phyloP scores from a whole-genome alignment of 1,139 yeast species.

The Eremothecium gossypii region DNA sequence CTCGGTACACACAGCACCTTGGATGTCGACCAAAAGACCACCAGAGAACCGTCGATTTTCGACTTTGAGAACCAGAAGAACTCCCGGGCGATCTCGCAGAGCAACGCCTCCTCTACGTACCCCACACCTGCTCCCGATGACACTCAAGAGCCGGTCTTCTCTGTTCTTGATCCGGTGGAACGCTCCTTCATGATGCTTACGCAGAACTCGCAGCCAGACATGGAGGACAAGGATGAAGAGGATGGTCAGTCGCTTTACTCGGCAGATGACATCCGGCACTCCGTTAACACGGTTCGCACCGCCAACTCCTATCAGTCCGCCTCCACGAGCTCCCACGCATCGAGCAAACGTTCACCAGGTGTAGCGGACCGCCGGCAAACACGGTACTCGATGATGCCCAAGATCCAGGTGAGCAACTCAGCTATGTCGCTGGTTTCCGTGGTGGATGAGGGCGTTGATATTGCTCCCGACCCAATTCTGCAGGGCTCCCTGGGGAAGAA shows the following conservation, averaged over 20 bases:
- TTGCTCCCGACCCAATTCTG: not conserved
- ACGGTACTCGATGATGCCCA: not conserved
- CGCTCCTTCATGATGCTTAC: constrained; percentile 26
- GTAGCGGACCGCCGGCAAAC: too few species aligned
- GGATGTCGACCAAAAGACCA: not conserved
- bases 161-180: constrained; percentile 22
- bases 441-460: not conserved
- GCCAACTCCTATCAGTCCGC: too few species aligned
- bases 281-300: too few species aligned
- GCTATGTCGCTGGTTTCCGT: not conserved
- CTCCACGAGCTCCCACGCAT: too few species aligned
- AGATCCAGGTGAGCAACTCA: not conserved
- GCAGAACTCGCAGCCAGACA: constrained; percentile 12
- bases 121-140: constrained; percentile 1
- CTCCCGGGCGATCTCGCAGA: not conserved
- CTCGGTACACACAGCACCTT: too few species aligned
- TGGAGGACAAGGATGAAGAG: not conserved
- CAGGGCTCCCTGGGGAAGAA: not conserved
- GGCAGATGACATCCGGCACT: not conserved
- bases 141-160: not conserved
- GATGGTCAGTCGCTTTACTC: not conserved
- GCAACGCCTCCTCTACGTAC: constrained; percentile 5
- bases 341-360: too few species aligned
- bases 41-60: constrained; percentile 6
- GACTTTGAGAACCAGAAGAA: constrained; percentile 6